Evolutionary conservation across 2,329 filamentous ascomycete genomes (phyloP), one percentile per base, ranked within the genome.

Genomic region (Exophiala aquamarina): DNA sequence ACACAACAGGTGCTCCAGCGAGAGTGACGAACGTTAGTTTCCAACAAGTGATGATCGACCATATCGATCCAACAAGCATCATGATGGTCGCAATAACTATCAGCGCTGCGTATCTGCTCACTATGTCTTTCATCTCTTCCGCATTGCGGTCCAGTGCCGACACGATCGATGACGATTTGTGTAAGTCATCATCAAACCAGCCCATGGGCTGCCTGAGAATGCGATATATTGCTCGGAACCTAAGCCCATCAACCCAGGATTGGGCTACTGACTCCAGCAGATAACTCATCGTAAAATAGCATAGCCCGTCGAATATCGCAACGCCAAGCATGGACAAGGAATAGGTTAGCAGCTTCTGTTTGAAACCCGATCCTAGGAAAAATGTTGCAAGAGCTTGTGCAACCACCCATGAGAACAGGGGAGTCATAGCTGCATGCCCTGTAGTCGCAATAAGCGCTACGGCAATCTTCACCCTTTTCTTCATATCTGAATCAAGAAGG

Each of bases 111-210:
- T 95, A 95, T 1, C 86, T 80, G 2, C 87, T 86, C 0, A 95
- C 75, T 0, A 97, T 71, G 57, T 88, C 90, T 7, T 87, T 80
- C 80, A 93, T 91, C 62, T 95, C 89, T 63, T 97, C 90, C 0
- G 86, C 87, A 59, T 89, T 87, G 13, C 86, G 79, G 59, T 95
- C 89, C 0, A 97, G 76, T 35, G 79, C 85, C 50, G 88, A 83
- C 1, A 77, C 82, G 33, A 97, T 74, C 2, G 76, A 74, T 1
- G 75, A 72, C 0, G 85, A 71, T 0, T 77, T 80, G 63, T 93
- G 87, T 26, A 75, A 73, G 2, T 84, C 74, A 40, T 76, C 71
- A 54, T 89, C 84, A 58, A 95, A 95, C 84, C 90, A 97, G 3
- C 77, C 68, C 51, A 79, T 83, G 1, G 88, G 86, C 61, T 96